Evolutionary conservation across 331 rosid genomes (phyloP).

Genomic region (Acacia concinna): DNA sequence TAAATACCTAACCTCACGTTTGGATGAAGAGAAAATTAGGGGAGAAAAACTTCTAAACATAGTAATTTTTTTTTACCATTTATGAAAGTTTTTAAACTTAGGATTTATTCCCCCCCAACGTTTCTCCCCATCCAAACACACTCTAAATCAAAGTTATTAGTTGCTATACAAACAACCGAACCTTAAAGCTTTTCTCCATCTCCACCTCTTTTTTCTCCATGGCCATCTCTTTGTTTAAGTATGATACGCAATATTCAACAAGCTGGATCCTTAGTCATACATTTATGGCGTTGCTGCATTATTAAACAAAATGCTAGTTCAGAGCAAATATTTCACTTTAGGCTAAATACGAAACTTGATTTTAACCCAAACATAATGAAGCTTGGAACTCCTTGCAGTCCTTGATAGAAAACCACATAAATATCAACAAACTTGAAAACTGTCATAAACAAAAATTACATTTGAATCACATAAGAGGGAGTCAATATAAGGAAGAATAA

Average conservation of each 20-base stretch:
- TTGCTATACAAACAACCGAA: too few relatives aligned
- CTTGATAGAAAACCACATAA: neutral
- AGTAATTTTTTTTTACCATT: too few relatives aligned
- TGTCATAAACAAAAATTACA: constrained; percentile 1
- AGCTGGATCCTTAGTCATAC: neutral
- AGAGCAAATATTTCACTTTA: neutral
- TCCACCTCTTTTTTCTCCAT: neutral
- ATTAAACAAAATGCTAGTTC: neutral
- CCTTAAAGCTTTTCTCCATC: too few relatives aligned
- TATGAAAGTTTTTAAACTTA: too few relatives aligned
- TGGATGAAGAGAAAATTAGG: too few relatives aligned
- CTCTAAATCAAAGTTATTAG: too few relatives aligned
- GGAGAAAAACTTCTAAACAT: too few relatives aligned
- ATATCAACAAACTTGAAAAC: neutral
- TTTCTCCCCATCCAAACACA: too few relatives aligned
- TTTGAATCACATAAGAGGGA: neutral
- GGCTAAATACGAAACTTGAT: neutral
- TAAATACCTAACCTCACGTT: too few relatives aligned
- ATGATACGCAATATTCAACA: neutral
- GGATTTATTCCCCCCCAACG: too few relatives aligned
- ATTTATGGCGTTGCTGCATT: neutral
- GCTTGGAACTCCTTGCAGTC: neutral
- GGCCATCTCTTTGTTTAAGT: too few relatives aligned
- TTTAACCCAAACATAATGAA: neutral
- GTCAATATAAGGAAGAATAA: neutral